phyloP scores from a whole-genome alignment of 2,329 filamentous ascomycete genomes.

The Hymenoscyphus salicellus region DNA sequence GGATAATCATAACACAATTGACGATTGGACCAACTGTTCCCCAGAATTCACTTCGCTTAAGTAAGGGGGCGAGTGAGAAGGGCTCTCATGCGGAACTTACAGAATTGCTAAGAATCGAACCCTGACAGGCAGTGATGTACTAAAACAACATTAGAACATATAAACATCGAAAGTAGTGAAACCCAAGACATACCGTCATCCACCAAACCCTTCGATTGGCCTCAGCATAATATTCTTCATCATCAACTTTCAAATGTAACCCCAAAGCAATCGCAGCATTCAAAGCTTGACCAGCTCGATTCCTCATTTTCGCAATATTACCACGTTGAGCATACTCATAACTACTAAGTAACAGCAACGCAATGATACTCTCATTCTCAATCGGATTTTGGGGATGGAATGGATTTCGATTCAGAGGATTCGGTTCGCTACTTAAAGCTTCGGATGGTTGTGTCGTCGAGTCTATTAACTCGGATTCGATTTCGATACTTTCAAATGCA shows the following conservation, averaged over 20 bases:
- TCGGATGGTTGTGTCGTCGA: slow-evolving; percentile 45
- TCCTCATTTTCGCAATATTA: slow-evolving; percentile 52
- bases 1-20: too few species aligned
- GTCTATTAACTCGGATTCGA: slow-evolving; percentile 47
- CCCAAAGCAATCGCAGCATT: slow-evolving; percentile 45
- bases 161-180: not conserved
- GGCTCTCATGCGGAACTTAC: not conserved
- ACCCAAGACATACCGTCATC: slow-evolving; percentile 45
- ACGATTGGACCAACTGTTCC: too few species aligned
- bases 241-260: slow-evolving; percentile 41
- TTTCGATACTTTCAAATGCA: slow-evolving; percentile 48
- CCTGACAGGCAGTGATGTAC: slow-evolving; percentile 51
- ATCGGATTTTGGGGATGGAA: slow-evolving; percentile 46
- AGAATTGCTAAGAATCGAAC: slow-evolving; percentile 20
- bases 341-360: slow-evolving; percentile 47
- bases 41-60: not conserved
- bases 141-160: slow-evolving; percentile 19
- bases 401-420: slow-evolving; percentile 36
- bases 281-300: slow-evolving; percentile 47
- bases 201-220: slow-evolving; percentile 50
- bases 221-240: slow-evolving; percentile 44
- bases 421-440: slow-evolving; percentile 38
- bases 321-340: slow-evolving; percentile 54
- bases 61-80: not conserved
- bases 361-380: slow-evolving; percentile 48